Evolutionary conservation across 768 basidiomycete species (phyloP), one percentile per base, ranked within the genome.

Genomic region (Leucocoprinus sp.): DNA sequence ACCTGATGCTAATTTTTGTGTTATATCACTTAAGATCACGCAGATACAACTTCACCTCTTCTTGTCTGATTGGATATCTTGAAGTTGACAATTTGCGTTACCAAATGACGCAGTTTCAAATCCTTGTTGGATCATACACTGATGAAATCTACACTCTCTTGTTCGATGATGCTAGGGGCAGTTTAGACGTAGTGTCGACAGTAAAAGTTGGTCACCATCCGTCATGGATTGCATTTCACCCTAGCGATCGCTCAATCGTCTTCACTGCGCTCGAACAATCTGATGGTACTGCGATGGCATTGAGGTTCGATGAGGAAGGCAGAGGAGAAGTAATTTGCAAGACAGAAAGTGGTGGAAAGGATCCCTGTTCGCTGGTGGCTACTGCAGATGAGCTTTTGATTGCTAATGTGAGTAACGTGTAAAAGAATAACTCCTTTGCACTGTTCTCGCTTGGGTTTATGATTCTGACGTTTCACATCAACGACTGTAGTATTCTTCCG

Each of bases 161-260:
- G 15, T 90, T 92, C 55, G 75, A 86, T 54, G 67, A 78, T 7
- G 55, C 62, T 1, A 57, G 62, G 0, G 56, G 64, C 5, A 69
- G 68, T 18, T 62, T 89, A 45, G 64, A 64, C 8, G 57, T 75
- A 24, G 54, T 64, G 9, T 71, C 76, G 3, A 51, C 68, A 12
- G 54, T 76, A 41, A 56, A 60, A 7, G 75, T 79, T 27, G 82
- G 84, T 21, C 61, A 70, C 52, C 76, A 78, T 54, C 84, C 88
- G 0, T 87, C 86, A 4, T 92, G 89, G 89, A 70, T 93, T 50
- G 73, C 80, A 8, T 63, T 66, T 5, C 74, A 83, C 55, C 78
- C 80, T 0, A 60, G 57, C 0, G 74, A 82, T 50, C 66, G 63
- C 35, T 73, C 76, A 2, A 54, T 89, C 21, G 65, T 87, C 24